Percentiles rank a stretch among this genome's conserved stretches.
phyloP scores from a whole-genome alignment of 345 rosid species.

The Arabidopsis arenosa region DNA sequence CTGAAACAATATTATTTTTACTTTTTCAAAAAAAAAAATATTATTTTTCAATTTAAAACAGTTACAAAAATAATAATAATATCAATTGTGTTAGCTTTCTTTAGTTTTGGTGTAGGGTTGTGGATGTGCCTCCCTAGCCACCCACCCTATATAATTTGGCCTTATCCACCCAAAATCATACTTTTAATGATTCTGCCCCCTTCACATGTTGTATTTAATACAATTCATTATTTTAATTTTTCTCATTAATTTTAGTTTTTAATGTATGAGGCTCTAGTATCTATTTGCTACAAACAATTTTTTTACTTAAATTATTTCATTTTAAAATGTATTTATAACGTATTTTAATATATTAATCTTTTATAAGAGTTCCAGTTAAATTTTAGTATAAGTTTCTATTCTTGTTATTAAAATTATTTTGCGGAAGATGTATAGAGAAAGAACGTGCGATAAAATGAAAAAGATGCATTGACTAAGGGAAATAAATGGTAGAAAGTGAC shows the following conservation, averaged over 20 bases:
- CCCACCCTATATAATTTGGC: conserved; percentile 42
- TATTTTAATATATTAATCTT: not conserved
- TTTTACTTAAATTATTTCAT: not conserved
- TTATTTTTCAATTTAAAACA: not conserved
- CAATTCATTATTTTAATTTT: not conserved
- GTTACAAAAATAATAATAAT: not conserved
- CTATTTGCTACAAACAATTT: conserved; percentile 6
- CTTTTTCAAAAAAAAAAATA: too few relatives aligned
- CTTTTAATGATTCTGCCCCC: conserved; percentile 33
- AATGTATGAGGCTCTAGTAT: not conserved
- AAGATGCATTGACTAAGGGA: not conserved
- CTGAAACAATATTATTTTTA: not conserved
- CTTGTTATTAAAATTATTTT: not conserved
- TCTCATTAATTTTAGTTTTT: not conserved
- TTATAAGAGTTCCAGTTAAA: not conserved
- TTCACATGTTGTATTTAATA: conserved; percentile 18
- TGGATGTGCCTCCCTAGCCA: conserved; percentile 39
- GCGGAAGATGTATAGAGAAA: conserved; percentile 8
- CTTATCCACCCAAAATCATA: conserved; percentile 31
- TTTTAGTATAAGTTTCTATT: not conserved
- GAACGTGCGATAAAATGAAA: conserved; percentile 12
- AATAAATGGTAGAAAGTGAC: conserved; percentile 20
- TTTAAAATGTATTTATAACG: not conserved
- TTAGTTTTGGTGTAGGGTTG: conserved; percentile 17
- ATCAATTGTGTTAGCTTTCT: not conserved